phyloP scores from a whole-genome alignment of 768 basidiomycete genomes.

The Trametes gibbosa region DNA sequence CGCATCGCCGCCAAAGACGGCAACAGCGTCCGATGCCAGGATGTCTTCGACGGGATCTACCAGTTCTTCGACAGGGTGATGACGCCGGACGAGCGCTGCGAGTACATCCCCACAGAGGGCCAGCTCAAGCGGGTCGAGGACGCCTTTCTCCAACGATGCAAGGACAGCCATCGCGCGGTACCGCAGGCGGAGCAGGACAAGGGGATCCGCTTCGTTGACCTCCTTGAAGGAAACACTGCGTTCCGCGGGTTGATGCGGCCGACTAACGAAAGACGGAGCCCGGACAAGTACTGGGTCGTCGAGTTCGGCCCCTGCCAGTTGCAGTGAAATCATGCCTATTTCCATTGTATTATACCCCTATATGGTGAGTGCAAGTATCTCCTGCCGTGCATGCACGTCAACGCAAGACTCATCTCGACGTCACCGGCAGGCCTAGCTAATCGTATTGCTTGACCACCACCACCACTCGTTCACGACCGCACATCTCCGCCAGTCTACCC shows the following conservation, averaged over 20 bases:
- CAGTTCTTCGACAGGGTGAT: constrained; percentile 14
- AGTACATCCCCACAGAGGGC: not conserved
- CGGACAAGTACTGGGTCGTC: constrained; percentile 3
- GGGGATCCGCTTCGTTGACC: constrained; percentile 25
- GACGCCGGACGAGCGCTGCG: constrained; percentile 8
- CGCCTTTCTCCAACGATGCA: constrained; percentile 20
- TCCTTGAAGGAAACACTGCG: constrained; percentile 23
- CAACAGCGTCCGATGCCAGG: constrained; percentile 11
- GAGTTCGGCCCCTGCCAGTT: constrained; percentile 1
- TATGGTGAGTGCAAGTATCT: constrained; percentile 13
- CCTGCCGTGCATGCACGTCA: not conserved
- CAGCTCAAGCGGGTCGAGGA: not conserved
- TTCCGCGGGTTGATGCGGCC: constrained; percentile 25
- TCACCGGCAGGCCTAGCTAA: constrained; percentile 1
- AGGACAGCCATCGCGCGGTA: constrained; percentile 6
- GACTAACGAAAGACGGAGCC: not conserved
- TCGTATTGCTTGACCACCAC: not conserved
- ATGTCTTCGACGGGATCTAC: constrained; percentile 23
- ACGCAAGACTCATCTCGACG: not conserved
- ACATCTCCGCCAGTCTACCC: not conserved
- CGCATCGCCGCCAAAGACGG: constrained; percentile 12
- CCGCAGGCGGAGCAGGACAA: constrained; percentile 5
- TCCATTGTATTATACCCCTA: constrained; percentile 7
- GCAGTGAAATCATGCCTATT: constrained; percentile 5
- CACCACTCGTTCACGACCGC: constrained; percentile 1